Evolutionary conservation across 345 rosid genomes (phyloP), one percentile per base, ranked within the genome.

Genomic region (Cardamine occulta): DNA sequence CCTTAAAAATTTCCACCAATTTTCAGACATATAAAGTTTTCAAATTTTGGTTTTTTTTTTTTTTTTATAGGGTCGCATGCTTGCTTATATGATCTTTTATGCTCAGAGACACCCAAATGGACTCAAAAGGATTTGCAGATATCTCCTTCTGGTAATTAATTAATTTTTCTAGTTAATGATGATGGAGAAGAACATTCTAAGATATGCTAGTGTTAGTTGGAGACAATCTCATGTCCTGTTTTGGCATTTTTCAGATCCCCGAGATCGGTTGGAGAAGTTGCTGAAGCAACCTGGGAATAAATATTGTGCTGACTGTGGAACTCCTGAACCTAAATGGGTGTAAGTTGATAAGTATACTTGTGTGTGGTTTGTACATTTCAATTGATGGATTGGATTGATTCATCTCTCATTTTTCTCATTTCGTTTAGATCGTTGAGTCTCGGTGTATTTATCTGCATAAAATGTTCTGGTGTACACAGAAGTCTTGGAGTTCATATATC

Each of bases 401-500:
- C 57, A 42, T 44, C n/a, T 70, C 59, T 70, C 56, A 31, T 72
- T 72, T 72, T 82, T 35, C 10, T 79, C 35, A 18, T 79, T 69
- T 49, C 55, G 76, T 51, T 76, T 89, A 95, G 99, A 79, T 95
- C 99, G 13, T 49, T 87, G 74, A 92, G 72, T 65, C 74, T 80
- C 13, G 99, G 99, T 80, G 97, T 89, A 11, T 86, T 89, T 80
- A 84, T 95, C 78, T 95, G 99, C 85, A 95, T 95, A 52, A 95
- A 95, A 85, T 95, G 99, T 78, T 93, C 99, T 64, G 99, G 99
- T 72, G 82, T 91, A 40, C 99, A 95, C 80, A 84, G 99, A 83
- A 88, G 98, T 89, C 98, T 95, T 80, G 99, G 99, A 66, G 97
- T 88, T 61, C 99, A 95, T 81, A 86, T 93, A 82, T 83, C 99